A percentile compares a stretch with the other conserved stretches of the same genome.
Conservation (phyloP, 2,329 filamentous ascomycete species). For the Paecilomyces sp. region DNA sequence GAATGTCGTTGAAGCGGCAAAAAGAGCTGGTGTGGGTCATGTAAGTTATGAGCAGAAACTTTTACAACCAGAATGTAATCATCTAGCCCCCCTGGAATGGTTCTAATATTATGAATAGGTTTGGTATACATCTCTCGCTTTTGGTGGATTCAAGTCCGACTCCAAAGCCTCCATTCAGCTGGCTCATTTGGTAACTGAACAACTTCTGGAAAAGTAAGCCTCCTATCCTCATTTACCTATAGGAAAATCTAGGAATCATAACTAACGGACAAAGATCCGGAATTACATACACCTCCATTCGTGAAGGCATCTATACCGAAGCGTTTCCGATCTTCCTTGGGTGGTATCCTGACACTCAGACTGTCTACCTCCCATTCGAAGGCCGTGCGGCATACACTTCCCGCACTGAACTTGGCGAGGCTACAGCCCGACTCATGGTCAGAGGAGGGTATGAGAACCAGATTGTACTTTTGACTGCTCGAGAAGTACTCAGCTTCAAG, state of each 20-base stretch:
- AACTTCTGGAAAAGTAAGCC: slow-evolving; percentile 37
- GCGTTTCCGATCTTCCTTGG: slow-evolving; percentile 53
- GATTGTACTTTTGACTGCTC: slow-evolving; percentile 32
- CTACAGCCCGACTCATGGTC: slow-evolving; percentile 44
- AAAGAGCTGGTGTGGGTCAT: slow-evolving; percentile 44
- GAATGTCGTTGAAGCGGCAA: slow-evolving; percentile 49
- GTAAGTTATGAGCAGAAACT: slow-evolving; percentile 21
- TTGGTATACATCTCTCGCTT: slow-evolving; percentile 55
- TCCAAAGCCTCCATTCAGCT: slow-evolving; percentile 48
- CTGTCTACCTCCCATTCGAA: slow-evolving; percentile 29
- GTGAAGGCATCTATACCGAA: slow-evolving; percentile 55
- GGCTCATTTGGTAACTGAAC: slow-evolving; percentile 52
- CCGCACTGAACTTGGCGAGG: slow-evolving; percentile 50
- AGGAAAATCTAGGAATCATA: background rate
- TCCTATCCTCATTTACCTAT: background rate
- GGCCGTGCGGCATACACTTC: slow-evolving; percentile 45
- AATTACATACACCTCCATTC: slow-evolving; percentile 47
- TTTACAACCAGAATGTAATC: background rate
- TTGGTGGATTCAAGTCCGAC: slow-evolving; percentile 39
- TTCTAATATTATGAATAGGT: slow-evolving; percentile 14
- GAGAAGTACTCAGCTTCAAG: slow-evolving; percentile 24
- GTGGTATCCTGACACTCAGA: slow-evolving; percentile 28
- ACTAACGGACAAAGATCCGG: slow-evolving; percentile 19
- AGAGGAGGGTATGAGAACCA: slow-evolving; percentile 28
- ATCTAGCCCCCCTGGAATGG: background rate